Conservation (phyloP, 768 basidiomycete species). For the Leccinellum albellum region DNA sequence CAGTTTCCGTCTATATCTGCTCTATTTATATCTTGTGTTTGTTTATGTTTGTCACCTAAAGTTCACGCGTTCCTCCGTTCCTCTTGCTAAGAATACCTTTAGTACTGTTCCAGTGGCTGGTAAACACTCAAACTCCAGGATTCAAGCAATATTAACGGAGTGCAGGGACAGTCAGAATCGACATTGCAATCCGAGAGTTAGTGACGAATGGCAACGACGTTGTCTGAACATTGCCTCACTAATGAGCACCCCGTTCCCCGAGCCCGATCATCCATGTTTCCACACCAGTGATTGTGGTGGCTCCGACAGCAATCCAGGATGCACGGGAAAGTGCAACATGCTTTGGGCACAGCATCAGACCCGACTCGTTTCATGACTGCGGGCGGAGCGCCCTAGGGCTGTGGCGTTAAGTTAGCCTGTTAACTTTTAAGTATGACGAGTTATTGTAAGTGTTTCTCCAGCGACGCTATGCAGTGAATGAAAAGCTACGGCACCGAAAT, state of each 20-base stretch:
- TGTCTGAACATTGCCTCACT: slow-evolving; percentile 3
- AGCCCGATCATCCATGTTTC: slow-evolving; percentile 5
- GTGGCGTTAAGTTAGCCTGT: background rate
- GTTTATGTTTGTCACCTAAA: background rate
- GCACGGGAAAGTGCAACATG: slow-evolving; percentile 7
- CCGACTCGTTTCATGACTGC: slow-evolving; percentile 17
- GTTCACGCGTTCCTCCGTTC: background rate
- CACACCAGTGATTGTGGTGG: slow-evolving; percentile 2
- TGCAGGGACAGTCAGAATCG: background rate
- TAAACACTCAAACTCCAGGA: background rate
- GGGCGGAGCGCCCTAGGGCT: background rate
- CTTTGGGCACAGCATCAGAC: slow-evolving; percentile 4
- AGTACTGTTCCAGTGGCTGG: too few relatives aligned
- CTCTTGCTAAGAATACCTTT: background rate
- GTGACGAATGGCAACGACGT: background rate
- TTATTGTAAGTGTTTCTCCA: background rate
- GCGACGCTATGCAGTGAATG: background rate
- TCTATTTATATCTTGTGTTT: background rate
- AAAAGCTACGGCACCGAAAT: slow-evolving; percentile 20
- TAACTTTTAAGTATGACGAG: background rate
- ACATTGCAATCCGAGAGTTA: background rate
- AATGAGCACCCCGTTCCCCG: background rate
- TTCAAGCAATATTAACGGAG: background rate
- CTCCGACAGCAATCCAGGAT: slow-evolving; percentile 5
- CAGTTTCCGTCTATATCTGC: background rate